Percentiles rank a stretch among this genome's conserved stretches.
These are phyloP conservation scores for Lodderomyces theae DNA, from an alignment of 1,139 yeast species.

Conservation along the genomic window DNA sequence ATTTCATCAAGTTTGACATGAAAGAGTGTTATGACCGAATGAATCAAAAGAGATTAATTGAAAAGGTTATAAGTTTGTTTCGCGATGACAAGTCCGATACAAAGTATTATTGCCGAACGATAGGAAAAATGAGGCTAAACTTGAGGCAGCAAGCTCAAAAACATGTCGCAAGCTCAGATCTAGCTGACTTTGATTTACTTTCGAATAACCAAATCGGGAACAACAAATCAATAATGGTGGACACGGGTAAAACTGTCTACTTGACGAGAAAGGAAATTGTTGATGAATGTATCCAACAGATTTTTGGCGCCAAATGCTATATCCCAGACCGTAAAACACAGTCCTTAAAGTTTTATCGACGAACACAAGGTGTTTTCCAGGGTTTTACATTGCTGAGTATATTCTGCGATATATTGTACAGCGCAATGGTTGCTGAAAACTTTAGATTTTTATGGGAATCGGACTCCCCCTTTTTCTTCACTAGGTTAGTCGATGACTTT, in stretches of 20 bases:
- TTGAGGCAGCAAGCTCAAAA: conserved; percentile 9
- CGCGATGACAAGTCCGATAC: conserved; percentile 20
- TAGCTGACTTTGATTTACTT: conserved; percentile 9
- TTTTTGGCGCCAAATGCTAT: conserved; percentile 23
- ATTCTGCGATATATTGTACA: conserved; percentile 74
- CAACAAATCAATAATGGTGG: conserved; percentile 17
- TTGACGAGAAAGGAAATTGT: conserved; percentile 25
- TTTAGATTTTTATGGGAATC: conserved; percentile 27
- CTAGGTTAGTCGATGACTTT: conserved; percentile 86
- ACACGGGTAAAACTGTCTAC: conserved; percentile 26
- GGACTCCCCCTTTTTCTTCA: conserved; percentile 33
- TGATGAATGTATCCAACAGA: conserved; percentile 23
- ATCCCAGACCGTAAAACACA: conserved; percentile 11
- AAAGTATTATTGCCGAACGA: conserved; percentile 13
- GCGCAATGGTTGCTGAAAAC: conserved; percentile 51
- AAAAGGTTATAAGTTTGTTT: conserved; percentile 26
- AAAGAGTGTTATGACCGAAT: conserved; percentile 77
- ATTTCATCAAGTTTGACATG: conserved; percentile 72
- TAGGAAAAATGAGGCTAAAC: conserved; percentile 10
- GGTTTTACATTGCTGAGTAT: conserved; percentile 79
- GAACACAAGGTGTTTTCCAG: conserved; percentile 77
- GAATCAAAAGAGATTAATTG: conserved; percentile 48
- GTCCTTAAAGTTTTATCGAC: conserved; percentile 20
- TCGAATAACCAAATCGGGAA: neutral
- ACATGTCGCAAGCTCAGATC: conserved; percentile 11